A percentile compares a stretch with the other conserved stretches of the same genome.
phyloP scores from a whole-genome alignment of 805 yeast species.

The Tetrapisispora phaffii region DNA sequence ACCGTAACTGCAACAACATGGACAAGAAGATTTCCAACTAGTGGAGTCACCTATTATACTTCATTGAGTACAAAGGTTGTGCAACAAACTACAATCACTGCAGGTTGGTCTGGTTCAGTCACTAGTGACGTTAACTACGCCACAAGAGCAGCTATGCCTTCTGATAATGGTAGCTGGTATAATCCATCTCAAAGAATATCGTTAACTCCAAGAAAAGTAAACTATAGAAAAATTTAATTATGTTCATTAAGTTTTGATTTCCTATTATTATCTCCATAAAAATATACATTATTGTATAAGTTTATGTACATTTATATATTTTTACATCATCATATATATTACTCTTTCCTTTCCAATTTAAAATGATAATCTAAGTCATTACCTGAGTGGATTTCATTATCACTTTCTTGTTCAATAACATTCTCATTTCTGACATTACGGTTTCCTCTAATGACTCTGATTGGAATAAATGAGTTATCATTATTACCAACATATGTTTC shows the following conservation, averaged over 20 bases:
- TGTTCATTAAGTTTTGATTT: not conserved
- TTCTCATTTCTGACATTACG: too few species aligned
- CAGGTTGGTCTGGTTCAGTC: slow-evolving; percentile 71
- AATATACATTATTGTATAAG: not conserved
- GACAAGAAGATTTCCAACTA: slow-evolving; percentile 57
- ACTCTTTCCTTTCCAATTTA: slow-evolving; percentile 1
- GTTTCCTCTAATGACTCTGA: not conserved
- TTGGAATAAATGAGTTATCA: not conserved
- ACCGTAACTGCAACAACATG: slow-evolving; percentile 57
- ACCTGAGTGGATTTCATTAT: not conserved
- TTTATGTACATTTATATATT: slow-evolving; percentile 2
- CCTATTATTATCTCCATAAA: not conserved
- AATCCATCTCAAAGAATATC: slow-evolving; percentile 46
- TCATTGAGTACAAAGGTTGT: slow-evolving; percentile 29
- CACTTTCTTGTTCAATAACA: too few species aligned
- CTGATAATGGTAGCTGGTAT: slow-evolving; percentile 49
- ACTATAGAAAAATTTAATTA: slow-evolving; percentile 6
- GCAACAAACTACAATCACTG: slow-evolving; percentile 61
- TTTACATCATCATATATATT: not conserved
- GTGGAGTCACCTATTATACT: slow-evolving; percentile 53
- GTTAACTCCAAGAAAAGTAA: slow-evolving; percentile 24
- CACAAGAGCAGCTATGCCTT: slow-evolving; percentile 58
- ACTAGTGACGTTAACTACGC: slow-evolving; percentile 61
- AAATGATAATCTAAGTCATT: slow-evolving; percentile 2
- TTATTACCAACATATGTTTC: not conserved